Base-by-base conservation (phyloP, 257 asterid genomes). In the Asclepias syriaca region DNA sequence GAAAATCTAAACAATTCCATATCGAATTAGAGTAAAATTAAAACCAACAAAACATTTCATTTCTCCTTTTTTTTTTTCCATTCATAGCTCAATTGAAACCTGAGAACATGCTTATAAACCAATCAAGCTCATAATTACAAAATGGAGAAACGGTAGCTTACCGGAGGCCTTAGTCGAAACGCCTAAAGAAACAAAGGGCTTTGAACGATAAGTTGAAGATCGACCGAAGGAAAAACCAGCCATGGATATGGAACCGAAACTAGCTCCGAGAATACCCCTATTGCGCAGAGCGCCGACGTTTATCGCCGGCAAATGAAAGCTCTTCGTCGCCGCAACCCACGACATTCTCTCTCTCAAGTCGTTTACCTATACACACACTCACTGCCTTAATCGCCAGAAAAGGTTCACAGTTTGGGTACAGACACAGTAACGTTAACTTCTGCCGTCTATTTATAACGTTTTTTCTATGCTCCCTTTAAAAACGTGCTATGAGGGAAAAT, bases 261-360 rank as follows among this genome's bases (percentile, higher is more conserved):
- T 87, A 53, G 74, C 82, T 50, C 84, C 86, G 16, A 84, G 37
- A 2, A 96, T 90, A 63, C 84, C 86, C 37, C 88, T 77, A 59
- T 78, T 70, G 22, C 91, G 87, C 66, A 91, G 76, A 19, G 83
- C 79, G 39, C 74, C 74, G 39, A 80, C 88, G 55, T 89, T 88
- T 70, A 91, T 49, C 48, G 96, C 83, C 76, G 96, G 96, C 48
- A 94, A 14, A 53, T 85, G 87, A 68, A 94, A 91, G 72, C 70
- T 85, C 83, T 87, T 93, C 54, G 90, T 85, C 77, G 90, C 95
- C 86, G 89, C 83, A 79, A 71, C 79, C 96, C 94, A 93, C 74
- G 91, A 85, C 98, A 90, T 93, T 34, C 39, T 34, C 39, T 34
- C 21, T 64, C 8, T 37, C 50, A 40, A 68, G 18, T 54, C 39